Percentiles rank a stretch among this genome's conserved stretches.
Conservation (phyloP, 768 basidiomycete genomes). For the Epithele typhae region DNA sequence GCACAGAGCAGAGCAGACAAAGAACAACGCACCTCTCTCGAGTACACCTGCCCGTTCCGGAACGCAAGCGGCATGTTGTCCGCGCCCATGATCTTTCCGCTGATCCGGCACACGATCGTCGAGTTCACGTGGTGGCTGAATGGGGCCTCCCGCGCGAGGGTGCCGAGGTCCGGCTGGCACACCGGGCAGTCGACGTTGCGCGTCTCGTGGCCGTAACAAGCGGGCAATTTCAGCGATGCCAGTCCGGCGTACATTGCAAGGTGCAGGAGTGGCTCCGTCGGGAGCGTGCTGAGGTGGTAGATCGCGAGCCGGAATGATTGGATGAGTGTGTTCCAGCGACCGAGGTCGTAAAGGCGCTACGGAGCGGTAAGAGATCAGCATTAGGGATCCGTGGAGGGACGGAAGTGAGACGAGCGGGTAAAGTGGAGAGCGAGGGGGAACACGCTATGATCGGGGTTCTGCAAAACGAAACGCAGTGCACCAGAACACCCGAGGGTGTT, state of each 20-base stretch:
- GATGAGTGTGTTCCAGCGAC: conserved; percentile 73
- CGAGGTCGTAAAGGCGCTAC: conserved; percentile 78
- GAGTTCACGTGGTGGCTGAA: conserved; percentile 93
- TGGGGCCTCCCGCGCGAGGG: conserved; percentile 82
- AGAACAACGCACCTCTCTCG: conserved; percentile 64
- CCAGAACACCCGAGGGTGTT: too few species aligned
- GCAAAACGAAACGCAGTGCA: too few species aligned
- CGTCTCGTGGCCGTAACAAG: conserved; percentile 61
- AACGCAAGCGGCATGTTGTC: conserved; percentile 92
- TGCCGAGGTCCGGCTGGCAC: conserved; percentile 73
- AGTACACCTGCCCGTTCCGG: conserved; percentile 83
- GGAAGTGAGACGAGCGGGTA: too few species aligned
- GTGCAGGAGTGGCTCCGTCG: conserved; percentile 81
- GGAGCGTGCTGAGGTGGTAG: conserved; percentile 82
- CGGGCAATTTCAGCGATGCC: conserved; percentile 83
- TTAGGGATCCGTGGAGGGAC: too few species aligned
- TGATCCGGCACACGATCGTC: conserved; percentile 89
- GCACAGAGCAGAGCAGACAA: not conserved
- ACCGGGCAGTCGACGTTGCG: conserved; percentile 89
- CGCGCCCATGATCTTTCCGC: conserved; percentile 92
- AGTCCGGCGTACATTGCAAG: conserved; percentile 90
- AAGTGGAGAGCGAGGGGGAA: too few species aligned
- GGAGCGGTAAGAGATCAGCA: conserved; percentile 2
- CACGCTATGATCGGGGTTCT: too few species aligned
- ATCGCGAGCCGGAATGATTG: conserved; percentile 82